Evolutionary conservation across 164 flowering plant species (phyloP), one percentile per base, ranked within the genome.

Genomic region (Macadamia integrifolia): DNA sequence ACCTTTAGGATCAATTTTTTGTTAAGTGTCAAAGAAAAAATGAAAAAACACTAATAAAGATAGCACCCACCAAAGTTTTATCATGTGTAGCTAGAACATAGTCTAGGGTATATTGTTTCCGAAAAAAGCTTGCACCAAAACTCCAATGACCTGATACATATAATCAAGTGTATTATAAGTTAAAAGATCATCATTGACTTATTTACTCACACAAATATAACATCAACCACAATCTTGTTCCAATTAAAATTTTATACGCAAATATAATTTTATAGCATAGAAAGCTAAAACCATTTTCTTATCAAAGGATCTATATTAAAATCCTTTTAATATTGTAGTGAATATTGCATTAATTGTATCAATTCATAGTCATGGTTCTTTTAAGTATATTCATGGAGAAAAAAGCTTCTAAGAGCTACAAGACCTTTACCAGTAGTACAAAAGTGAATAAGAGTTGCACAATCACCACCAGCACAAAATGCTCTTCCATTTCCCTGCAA

Each of bases 401-500:
- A 35, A 35, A 4, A 1, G 4, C 1, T 35, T 35, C 1, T 1
- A 4, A 35, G 4, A 4, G 1, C 1, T 4, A 35, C 40, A 1
- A 32, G 23, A 18, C 15, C 31, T 32, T 55, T 73, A 83, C 93
- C 92, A 75, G 74, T 59, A 52, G 31, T 74, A 61, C 78, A 71
- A 69, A 74, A 77, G 67, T 61, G 84, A 71, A 80, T 87, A 12
- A 85, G 89, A 68, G 88, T 76, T 40, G 86, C 77, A 67, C 82
- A 88, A 77, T 89, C 90, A 69, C 92, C 95, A 61, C 95, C 92
- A 61, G 89, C 86, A 84, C 92, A 89, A 73, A 89, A 89, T 69
- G 95, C 86, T 74, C 84, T 84, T 73, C 94, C 94, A 57, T 79
- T 79, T 30, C 88, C 91, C 91, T 88, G 49, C 7, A 18, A 17